Evolutionary conservation across 345 rosid species (phyloP), one percentile per base, ranked within the genome.

Genomic region (Limnanthes douglasii): DNA sequence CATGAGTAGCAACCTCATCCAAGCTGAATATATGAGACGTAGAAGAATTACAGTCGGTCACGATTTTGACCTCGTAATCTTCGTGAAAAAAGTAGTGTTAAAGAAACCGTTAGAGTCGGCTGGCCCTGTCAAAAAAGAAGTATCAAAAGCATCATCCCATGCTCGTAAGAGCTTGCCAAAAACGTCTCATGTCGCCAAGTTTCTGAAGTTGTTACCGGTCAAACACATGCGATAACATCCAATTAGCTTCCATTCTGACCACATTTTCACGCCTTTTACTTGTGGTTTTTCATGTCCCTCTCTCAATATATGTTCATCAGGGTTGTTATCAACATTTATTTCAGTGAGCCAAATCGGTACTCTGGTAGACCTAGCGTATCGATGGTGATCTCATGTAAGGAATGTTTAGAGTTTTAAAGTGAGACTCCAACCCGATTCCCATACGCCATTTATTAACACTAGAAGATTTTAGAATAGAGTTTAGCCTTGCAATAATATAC

Each of bases 291-390:
- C 38, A 29, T 68, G 69, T 4, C 45, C 92, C 48, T 86, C 96
- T 48, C 65, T 73, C 21, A 85, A 23, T 7, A 85, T 36, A 27
- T 74, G 64, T 54, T 80, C 90, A 20, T 9, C 21, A 15, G 31
- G 18, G 27, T 1, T 15, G 18, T 47, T 60, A 3, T 41, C 9
- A 3, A 86, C 78, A 37, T 82, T 94, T 2, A 86, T 14, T 47
- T 86, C 86, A 0, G 97, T 82, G n/a, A 86, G 63, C 97, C 94
- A 78, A 25, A 78, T 62, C 6, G 93, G 83, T 14, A 69, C 22
- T 6, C 65, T 58, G 0, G 57, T 24, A 9, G 76, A 8, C 64
- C 77, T 1, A 78, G 50, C 10, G 66, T 66, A 17, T 86, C 97
- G 1, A 86, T 39, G 4, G 76, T 11, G 95, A 42, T 58, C 97